Conservation (phyloP, 768 basidiomycete species). For the Trametes meyenii region DNA sequence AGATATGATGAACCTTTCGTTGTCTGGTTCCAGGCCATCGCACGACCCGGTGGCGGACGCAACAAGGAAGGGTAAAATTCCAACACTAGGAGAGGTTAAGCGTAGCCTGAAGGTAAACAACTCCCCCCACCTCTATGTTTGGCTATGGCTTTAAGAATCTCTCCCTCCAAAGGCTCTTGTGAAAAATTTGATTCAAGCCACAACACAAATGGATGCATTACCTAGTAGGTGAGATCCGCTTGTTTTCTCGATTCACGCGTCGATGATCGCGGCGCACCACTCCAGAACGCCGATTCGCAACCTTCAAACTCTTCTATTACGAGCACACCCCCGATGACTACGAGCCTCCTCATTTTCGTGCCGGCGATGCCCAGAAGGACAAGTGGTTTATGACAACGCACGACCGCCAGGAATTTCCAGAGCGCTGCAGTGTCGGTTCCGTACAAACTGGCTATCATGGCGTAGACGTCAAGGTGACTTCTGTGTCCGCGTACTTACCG, state of each 20-base stretch:
- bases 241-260: too few species aligned
- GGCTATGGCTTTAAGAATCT: neutral
- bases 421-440: slow-evolving; percentile 68
- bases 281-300: slow-evolving; percentile 79
- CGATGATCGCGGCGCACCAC: too few species aligned
- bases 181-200: slow-evolving; percentile 78
- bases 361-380: slow-evolving; percentile 72
- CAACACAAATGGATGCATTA: slow-evolving; percentile 75
- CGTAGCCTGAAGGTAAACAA: slow-evolving; percentile 65
- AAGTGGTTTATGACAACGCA: slow-evolving; percentile 86
- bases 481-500: slow-evolving; percentile 75
- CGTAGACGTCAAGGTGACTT: slow-evolving; percentile 71
- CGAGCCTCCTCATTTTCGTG: slow-evolving; percentile 78
- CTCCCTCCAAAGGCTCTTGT: slow-evolving; percentile 56
- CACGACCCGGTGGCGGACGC: slow-evolving; percentile 65
- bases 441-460: slow-evolving; percentile 77
- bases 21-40: slow-evolving; percentile 37
- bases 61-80: slow-evolving; percentile 58
- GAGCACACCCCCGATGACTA: slow-evolving; percentile 80
- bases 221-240: slow-evolving; percentile 56
- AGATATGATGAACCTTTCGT: slow-evolving; percentile 52
- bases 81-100: slow-evolving; percentile 82
- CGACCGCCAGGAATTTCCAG: slow-evolving; percentile 68
- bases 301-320: slow-evolving; percentile 86
- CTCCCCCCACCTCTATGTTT: neutral